Evolutionary conservation across 31 red algal genomes (phyloP).

Genomic region (Odonthalia washingtoniensis): DNA sequence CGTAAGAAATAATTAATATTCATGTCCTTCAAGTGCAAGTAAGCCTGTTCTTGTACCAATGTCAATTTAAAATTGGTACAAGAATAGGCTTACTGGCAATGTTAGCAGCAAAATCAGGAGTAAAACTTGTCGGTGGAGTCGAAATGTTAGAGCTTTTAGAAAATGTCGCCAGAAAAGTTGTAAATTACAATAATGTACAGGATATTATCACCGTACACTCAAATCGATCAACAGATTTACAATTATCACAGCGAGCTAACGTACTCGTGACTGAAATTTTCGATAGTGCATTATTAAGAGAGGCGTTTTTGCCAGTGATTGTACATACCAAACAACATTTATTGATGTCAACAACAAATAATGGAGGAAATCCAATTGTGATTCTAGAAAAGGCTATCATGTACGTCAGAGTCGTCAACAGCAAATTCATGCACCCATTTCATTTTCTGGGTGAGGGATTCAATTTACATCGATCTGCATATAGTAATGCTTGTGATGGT

Average conservation of each 20-base stretch:
- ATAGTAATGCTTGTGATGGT: slow-evolving; percentile 32
- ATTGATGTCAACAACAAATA: too few species aligned
- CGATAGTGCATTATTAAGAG: slow-evolving; percentile 70
- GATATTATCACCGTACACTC: slow-evolving; percentile 54
- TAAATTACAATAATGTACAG: slow-evolving; percentile 50
- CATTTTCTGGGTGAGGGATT: slow-evolving; percentile 49
- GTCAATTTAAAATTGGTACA: slow-evolving; percentile 78
- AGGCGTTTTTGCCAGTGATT: slow-evolving; percentile 58
- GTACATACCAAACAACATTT: slow-evolving; percentile 51
- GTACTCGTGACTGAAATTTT: slow-evolving; percentile 76
- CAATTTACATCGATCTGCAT: slow-evolving; percentile 51
- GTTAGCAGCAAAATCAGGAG: slow-evolving; percentile 65
- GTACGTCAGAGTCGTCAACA: slow-evolving; percentile 40
- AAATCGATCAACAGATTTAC: slow-evolving; percentile 40
- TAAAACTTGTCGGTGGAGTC: slow-evolving; percentile 60
- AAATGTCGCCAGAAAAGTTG: slow-evolving; percentile 44
- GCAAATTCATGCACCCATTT: slow-evolving; percentile 50
- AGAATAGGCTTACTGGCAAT: slow-evolving; percentile 71
- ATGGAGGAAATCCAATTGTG: slow-evolving; percentile 29
- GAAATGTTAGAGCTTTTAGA: slow-evolving; percentile 75
- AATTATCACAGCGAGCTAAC: slow-evolving; percentile 31
- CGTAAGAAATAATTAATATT: not conserved
- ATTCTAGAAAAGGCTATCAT: slow-evolving; percentile 60
- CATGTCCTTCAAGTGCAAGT: too few species aligned
- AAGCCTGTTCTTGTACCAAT: too few species aligned